A percentile compares a stretch with the other conserved stretches of the same genome.
These are phyloP conservation scores for Cyberlindnera meyerae DNA, from an alignment of 805 yeast genomes.

Conservation along the genomic window DNA sequence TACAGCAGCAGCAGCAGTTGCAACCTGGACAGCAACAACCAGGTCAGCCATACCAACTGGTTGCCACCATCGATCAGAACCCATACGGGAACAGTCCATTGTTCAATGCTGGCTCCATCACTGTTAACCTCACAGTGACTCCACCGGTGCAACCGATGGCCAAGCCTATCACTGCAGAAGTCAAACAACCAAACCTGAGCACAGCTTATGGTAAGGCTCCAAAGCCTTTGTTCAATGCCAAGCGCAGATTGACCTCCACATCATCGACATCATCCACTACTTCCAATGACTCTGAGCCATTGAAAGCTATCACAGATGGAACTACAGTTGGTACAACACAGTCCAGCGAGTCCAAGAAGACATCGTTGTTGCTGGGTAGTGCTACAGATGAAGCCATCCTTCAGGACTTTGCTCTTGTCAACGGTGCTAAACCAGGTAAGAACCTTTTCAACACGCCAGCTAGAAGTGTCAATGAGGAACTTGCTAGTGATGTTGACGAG, in stretches of 20 bases:
- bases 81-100: slow-evolving; percentile 82
- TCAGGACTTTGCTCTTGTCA: slow-evolving; percentile 26
- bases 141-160: slow-evolving; percentile 40
- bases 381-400: slow-evolving; percentile 64
- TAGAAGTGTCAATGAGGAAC: slow-evolving; percentile 1
- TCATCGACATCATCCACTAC: background rate
- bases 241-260: background rate
- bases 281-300: slow-evolving; percentile 2
- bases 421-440: slow-evolving; percentile 6
- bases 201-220: slow-evolving; percentile 64
- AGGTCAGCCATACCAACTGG: slow-evolving; percentile 22
- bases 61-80: slow-evolving; percentile 39
- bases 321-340: background rate
- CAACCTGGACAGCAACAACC: slow-evolving; percentile 2
- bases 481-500: background rate
- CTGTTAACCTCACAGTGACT: slow-evolving; percentile 32
- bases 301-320: slow-evolving; percentile 1
- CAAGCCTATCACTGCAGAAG: slow-evolving; percentile 43
- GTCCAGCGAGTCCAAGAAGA: background rate
- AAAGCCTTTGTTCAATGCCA: slow-evolving; percentile 44
- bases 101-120: slow-evolving; percentile 39
- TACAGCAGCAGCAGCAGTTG: slow-evolving; percentile 1
- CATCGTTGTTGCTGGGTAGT: slow-evolving; percentile 34
- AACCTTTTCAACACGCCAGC: slow-evolving; percentile 11
- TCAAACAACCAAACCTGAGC: slow-evolving; percentile 56